Evolutionary conservation across 371 early-diverging fungal species (phyloP).

Genomic region (Apophysomyces ossiformis): DNA sequence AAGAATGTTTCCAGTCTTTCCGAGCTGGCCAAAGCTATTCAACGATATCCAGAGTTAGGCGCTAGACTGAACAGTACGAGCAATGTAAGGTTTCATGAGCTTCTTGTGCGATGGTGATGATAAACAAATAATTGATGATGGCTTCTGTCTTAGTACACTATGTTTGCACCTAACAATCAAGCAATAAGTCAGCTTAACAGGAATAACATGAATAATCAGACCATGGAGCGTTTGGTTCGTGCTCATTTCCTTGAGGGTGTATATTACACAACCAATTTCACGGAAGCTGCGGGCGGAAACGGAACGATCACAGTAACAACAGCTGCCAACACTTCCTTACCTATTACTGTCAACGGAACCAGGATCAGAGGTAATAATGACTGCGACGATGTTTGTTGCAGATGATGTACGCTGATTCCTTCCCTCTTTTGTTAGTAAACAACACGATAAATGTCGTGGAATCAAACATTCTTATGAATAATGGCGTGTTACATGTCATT

Average conservation of each 20-base stretch:
- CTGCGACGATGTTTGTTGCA: background rate
- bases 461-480: slow-evolving; percentile 43
- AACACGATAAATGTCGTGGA: slow-evolving; percentile 37
- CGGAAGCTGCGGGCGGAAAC: slow-evolving; percentile 20
- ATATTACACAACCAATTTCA: slow-evolving; percentile 43
- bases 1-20: slow-evolving; percentile 19
- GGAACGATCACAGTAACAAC: slow-evolving; percentile 14
- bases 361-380: background rate
- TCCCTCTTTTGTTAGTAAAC: slow-evolving; percentile 28
- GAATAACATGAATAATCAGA: background rate
- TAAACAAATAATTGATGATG: too few species aligned
- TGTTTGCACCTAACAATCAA: slow-evolving; percentile 39
- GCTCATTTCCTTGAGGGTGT: slow-evolving; percentile 45
- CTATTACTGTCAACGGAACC: slow-evolving; percentile 8
- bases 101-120: slow-evolving; percentile 6
- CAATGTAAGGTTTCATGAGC: slow-evolving; percentile 30
- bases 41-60: slow-evolving; percentile 16
- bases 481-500: slow-evolving; percentile 57
- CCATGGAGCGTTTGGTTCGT: slow-evolving; percentile 25
- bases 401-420: background rate
- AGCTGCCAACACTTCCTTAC: slow-evolving; percentile 18
- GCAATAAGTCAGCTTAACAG: slow-evolving; percentile 19
- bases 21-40: slow-evolving; percentile 15
- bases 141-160: slow-evolving; percentile 30
- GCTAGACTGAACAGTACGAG: slow-evolving; percentile 22